Percentiles rank a stretch among this genome's conserved stretches.
These are phyloP conservation scores for Euryodendron excelsum DNA, from an alignment of 148 eudicot species.

Conservation along the genomic window DNA sequence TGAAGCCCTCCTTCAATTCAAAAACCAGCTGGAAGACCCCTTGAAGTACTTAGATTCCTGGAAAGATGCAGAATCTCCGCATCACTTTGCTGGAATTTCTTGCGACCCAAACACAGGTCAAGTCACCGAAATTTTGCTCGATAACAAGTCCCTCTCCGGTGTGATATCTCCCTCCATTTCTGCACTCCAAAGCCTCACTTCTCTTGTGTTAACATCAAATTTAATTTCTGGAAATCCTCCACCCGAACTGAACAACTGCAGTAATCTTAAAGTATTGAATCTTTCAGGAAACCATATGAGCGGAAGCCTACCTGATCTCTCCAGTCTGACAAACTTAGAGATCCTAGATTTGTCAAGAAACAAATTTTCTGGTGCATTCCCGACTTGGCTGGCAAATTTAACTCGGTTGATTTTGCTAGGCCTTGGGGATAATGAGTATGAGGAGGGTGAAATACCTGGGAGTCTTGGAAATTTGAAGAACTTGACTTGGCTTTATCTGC, in stretches of 20 bases:
- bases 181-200: constrained; percentile 44
- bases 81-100: constrained; percentile 58
- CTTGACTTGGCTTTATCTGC: constrained; percentile 53
- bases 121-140: constrained; percentile 51
- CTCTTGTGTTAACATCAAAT: constrained; percentile 49
- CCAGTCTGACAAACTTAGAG: constrained; percentile 50
- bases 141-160: constrained; percentile 58
- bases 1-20: constrained; percentile 68
- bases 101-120: constrained; percentile 55
- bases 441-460: constrained; percentile 64
- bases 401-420: constrained; percentile 50
- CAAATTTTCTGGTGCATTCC: constrained; percentile 66
- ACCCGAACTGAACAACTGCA: constrained; percentile 34
- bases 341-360: constrained; percentile 65
- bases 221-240: constrained; percentile 58
- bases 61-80: constrained; percentile 55
- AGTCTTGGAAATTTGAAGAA: constrained; percentile 66
- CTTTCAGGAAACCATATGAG: constrained; percentile 59
- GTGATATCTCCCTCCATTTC: constrained; percentile 60
- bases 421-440: constrained; percentile 52
- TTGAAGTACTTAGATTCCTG: constrained; percentile 59
- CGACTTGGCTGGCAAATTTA: constrained; percentile 68
- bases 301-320: constrained; percentile 73
- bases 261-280: constrained; percentile 61
- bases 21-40: constrained; percentile 71